Base-by-base conservation (phyloP, 2,329 filamentous ascomycete genomes). In the Ascochyta clinopodiicola region DNA sequence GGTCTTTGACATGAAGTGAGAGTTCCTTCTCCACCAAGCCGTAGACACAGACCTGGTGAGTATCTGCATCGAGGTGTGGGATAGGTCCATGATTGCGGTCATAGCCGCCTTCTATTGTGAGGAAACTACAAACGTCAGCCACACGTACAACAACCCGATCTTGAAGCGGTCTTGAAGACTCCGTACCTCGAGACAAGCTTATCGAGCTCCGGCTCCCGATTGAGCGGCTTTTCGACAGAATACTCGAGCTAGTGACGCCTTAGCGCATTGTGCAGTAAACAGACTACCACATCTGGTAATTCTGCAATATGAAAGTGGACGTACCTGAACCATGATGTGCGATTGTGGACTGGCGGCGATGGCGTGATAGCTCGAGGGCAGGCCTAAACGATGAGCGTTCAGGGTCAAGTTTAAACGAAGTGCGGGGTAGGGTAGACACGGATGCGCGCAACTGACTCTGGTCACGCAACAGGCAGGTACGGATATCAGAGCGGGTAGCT, bases 1-100 rank as follows among this genome's bases (percentile, higher is more conserved):
- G 74, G 38, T 84, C 77, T 7, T 73, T 48, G 13, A 84, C 68
- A 2, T 80, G 78, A 21, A 86, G 74, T 2, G 73, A 71, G 5
- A 84, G 67, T 1, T 75, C 70, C 1, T 72, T 73, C 7, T 71
- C 57, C 12, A 86, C 81, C 9, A 77, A 69, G 35, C 84, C 84
- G 59, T 81, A 78, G n/a, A 86, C 67, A 8, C 67, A 71, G 44
- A 87, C 75, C 29, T 63, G 67, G 57, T 81, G 78, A 6, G 64
- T 72, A 9, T 59, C 60, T n/a, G 70, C 69, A 38, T 77, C 67
- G 44, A 84, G 68, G 53, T 81, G 75, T 1, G 82, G 82, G 27
- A 85, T 81, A 8, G 80, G 77, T 9, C 72, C 81, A 66, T 86
- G 84, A 54, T 86, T 86, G 27, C 85, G 80, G 66, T 87, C 82